These are phyloP conservation scores for Plasmodium inui DNA, from an alignment of 169 alveolate genomes.

Conservation along the genomic window DNA sequence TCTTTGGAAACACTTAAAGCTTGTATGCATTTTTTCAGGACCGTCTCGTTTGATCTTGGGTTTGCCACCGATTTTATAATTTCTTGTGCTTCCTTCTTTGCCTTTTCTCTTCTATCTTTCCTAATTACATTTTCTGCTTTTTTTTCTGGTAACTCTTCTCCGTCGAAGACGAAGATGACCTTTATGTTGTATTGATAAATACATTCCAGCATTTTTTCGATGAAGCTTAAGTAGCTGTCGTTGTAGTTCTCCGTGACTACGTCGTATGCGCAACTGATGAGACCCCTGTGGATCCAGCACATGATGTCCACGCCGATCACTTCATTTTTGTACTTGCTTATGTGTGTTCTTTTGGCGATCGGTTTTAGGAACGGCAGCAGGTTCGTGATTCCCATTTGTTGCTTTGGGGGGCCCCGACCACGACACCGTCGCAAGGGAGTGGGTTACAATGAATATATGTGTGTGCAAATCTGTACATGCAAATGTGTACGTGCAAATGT, in stretches of 20 bases:
- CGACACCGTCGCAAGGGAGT: not conserved
- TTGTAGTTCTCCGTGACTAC: constrained; percentile 19
- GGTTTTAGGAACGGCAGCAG: constrained; percentile 81
- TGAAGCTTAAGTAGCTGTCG: constrained; percentile 38
- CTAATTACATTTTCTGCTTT: constrained; percentile 80
- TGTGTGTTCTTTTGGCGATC: constrained; percentile 77
- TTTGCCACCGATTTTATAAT: constrained; percentile 76
- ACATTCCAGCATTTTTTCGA: constrained; percentile 58
- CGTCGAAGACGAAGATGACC: constrained; percentile 84
- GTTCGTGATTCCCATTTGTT: constrained; percentile 59
- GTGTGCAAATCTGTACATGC: not conserved
- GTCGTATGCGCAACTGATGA: constrained; percentile 84
- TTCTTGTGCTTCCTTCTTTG: constrained; percentile 82
- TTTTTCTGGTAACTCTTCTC: constrained; percentile 87
- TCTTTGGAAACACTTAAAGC: constrained; percentile 85
- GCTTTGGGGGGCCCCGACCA: not conserved
- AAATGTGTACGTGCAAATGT: not conserved
- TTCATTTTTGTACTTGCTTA: constrained; percentile 79
- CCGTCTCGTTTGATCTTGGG: constrained; percentile 76
- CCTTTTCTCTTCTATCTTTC: constrained; percentile 83
- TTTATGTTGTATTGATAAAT: constrained; percentile 40
- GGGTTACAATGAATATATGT: not conserved
- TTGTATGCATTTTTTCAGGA: constrained; percentile 83
- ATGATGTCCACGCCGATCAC: constrained; percentile 87
- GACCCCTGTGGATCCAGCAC: constrained; percentile 89